Evolutionary conservation across 164 flowering plant species (phyloP), one percentile per base, ranked within the genome.

Genomic region (Stephania cephalantha): DNA sequence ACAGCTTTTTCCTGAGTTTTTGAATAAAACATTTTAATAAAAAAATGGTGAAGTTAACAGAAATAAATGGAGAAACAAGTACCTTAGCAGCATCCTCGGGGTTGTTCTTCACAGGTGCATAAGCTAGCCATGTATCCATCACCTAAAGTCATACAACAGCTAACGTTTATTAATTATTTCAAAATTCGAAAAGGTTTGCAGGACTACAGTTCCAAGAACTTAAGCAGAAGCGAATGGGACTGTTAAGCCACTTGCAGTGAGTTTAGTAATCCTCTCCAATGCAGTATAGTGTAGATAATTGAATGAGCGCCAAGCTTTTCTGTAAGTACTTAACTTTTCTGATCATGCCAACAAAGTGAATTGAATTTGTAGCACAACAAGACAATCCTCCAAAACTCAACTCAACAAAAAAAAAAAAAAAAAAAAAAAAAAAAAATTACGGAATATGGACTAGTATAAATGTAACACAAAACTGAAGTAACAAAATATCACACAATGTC

Each of bases 11-110:
- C 42, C 42, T 35, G 42, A 4, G 42, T 4, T 35, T 35, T 35
- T 35, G 42, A 2, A 35, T 35, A 35, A 35, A 35, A 35, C 42
- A 35, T 35, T 35, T 35, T 35, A 35, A 35, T n/a, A 35, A 35
- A 4, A 35, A 35, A 35, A 35, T 35, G 4, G 42, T 35, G 4
- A 35, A 35, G 18, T 55, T 55, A 12, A 55, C 17, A 11, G 63
- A 55, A 55, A 55, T 55, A 45, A 48, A 63, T 68, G 6, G 11
- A 70, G 35, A 78, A 46, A 75, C 35, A 29, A 17, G 70, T 79
- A 95, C 99, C 97, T 90, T 94, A 72, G 99, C 98, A 78, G 98
- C 97, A 84, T 94, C 98, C 80, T 93, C 97, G 71, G 99, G 97
- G 69, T 96, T 94, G 84, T 94, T 96, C 84, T 96, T 96, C 78